Base-by-base conservation (phyloP, 2,329 filamentous ascomycete species). In the Stagonosporopsis rhizophila region DNA sequence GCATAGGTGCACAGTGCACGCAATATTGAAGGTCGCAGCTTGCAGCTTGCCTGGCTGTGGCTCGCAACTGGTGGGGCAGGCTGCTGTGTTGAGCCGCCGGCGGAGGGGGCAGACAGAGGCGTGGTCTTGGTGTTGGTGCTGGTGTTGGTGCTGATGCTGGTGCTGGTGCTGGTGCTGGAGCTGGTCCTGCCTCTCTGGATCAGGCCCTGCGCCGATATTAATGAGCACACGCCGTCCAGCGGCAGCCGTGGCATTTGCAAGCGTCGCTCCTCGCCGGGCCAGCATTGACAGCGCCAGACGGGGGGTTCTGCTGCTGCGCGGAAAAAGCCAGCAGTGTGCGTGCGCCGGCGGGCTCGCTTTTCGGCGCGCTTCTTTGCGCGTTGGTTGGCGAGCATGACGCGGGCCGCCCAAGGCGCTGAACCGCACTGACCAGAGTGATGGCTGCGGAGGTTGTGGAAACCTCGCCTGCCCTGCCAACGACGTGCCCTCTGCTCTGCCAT, bases 381-480 rank as follows among this genome's bases (percentile, higher is more conserved):
- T 39, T 44, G 37, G 34, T 51, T 37, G 39, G 41, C 27, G 37
- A 44, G 54, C 41, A 42, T 48, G 54, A 45, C 54, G 49, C 52
- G 46, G 45, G 44, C 41, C 44, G 32, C 25, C 47, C 40, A 53
- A 47, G 44, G 32, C 37, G 35, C 35, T 38, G 37, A 12, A 34
- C 11, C 23, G 49, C 49, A 44, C 49, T 39, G 49, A 45, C 49
- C 48, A 44, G 39, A 52, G 32, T 44, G 47, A 56, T 42, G 14
- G 34, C 25, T 52, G 55, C 44, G 54, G 53, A 56, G 47, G 30
- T n/a, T 32, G 52, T 52, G 48, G 52, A 54, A 54, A 44, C 42
- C 56, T 53, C 51, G 59, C 58, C 64, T 67, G 61, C 59, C 60
- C 64, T 65, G 61, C 44, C 44, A 37, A 48, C 54, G 54, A 52